Base-by-base conservation (phyloP, 129 eudicot genomes). In the Solidago caesia region DNA sequence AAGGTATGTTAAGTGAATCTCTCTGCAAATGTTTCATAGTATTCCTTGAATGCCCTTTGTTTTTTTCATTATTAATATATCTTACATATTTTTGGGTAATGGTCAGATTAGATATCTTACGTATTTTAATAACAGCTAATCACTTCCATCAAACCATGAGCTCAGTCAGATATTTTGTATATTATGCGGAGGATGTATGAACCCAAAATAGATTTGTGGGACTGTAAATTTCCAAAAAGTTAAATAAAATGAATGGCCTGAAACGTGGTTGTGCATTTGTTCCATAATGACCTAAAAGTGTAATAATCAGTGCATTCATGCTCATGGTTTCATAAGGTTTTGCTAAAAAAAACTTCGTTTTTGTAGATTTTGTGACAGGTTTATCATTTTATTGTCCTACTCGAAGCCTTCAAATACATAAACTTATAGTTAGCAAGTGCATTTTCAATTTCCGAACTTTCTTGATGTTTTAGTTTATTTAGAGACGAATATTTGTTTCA, bases 1-100 rank as follows among this genome's bases (percentile, higher is more conserved):
- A 56, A 33, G n/a, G 83, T 79, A 68, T 59, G 75, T 56, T 21
- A 9, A 57, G 26, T 45, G 29, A 56, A 51, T 39, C 51, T 70
- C 25, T 70, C 64, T 48, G 39, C 71, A 62, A 16, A 51, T 56
- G 15, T 61, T 76, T 26, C 45, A 42, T 73, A 15, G 15, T 33
- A 55, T 25, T 56, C 26, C 45, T 29, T 5, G 11, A 25, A 55
- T 56, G 42, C 56, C 21, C 66, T 57, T 71, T 63, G 53, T 7
- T 48, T 7, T 75, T 45, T 14, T 49, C 53, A 63, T 49, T 64
- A 6, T 64, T 63, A 5, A 15, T 51, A 66, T 74, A 26, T 74
- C 16, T 58, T 58, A 44, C 9, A 27, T 11, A 4, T 66, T 48
- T 48, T 25, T 21, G 21, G 21, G 21, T 21, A 21, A 21, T 21